Evolutionary conservation across 1,284 basidiomycete genomes (phyloP), one percentile per base, ranked within the genome.

Genomic region (Cryptococcus sp.): DNA sequence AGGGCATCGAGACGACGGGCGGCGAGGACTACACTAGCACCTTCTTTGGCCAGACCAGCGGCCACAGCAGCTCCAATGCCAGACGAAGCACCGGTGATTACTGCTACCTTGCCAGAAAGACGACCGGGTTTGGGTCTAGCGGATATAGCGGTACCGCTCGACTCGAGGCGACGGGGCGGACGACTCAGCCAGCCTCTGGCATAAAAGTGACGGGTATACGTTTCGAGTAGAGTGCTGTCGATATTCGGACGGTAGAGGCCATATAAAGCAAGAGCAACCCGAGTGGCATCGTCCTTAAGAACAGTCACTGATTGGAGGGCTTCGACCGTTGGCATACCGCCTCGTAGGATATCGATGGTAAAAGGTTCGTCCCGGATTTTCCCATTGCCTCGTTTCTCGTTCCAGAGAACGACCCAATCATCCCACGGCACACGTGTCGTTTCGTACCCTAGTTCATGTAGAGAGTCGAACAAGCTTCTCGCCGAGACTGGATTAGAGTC

Each of bases 1-100:
- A 88, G 76, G 44, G 80, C 78, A 3, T 79, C 77, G 11, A 73
- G 61, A 28, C 85, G 77, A 25, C 86, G 71, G 4, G 78, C 79
- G 36, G 80, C 81, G 18, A 86, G 62, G 10, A 81, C 79, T 24
- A 86, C 76, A 55, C 77, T 80, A 80, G 82, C 85, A 3, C 83
- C 82, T 7, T 80, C 80, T 24, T 76, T 74, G 3, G 81, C 80
- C 22, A 82, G 74, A 4, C 78, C 76, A 52, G 80, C 67, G 1
- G 80, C 78, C 9, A 70, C 69, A 1, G 73, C 69, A 10, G 69
- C 72, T 13, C 74, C 74, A 53, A 76, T 76, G 28, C 74, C 74
- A 7, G 69, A 67, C 5, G 72, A 74, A 23, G 74, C 72, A 25
- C 74, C 74, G 18, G 73, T 76, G 54, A 76, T 54, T 40, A 76